Percentiles rank a stretch among this genome's conserved stretches.
phyloP scores from a whole-genome alignment of 139 green algal genomes.

The Chlamydomonas sp. region DNA sequence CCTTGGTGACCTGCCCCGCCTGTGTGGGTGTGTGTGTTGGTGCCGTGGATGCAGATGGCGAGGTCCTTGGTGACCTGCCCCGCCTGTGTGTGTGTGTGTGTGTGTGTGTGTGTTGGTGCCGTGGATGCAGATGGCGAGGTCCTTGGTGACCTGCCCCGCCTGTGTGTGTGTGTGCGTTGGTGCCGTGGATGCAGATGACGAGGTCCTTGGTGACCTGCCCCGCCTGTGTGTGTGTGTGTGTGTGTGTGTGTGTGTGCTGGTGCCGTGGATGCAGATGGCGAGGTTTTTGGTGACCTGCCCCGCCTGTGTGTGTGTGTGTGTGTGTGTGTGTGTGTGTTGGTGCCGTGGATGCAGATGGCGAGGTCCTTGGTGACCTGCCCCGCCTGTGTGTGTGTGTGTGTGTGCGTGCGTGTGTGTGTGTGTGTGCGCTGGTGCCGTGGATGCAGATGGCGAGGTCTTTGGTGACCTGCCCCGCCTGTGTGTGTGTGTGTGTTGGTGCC shows the following conservation, averaged over 20 bases:
- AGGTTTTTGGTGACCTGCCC: background rate
- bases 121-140: background rate
- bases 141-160: conserved; percentile 80
- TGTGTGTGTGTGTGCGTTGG: no score
- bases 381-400: no score
- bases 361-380: conserved; percentile 79
- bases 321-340: background rate
- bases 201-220: conserved; percentile 81
- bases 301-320: background rate
- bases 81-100: background rate
- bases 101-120: background rate
- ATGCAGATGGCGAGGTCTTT: conserved; percentile 46
- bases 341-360: background rate
- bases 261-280: no score
- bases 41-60: no score
- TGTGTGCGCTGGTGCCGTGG: conserved; percentile 16
- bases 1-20: no score
- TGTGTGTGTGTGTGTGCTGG: no score
- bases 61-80: background rate
- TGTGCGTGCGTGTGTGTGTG: no score
- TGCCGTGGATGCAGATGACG: no score
- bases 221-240: no score
- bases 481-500: no score
- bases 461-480: conserved; percentile 76
- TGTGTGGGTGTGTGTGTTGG: no score